phyloP scores from a whole-genome alignment of 164 flowering plant genomes.

The Echeveria elegans region DNA sequence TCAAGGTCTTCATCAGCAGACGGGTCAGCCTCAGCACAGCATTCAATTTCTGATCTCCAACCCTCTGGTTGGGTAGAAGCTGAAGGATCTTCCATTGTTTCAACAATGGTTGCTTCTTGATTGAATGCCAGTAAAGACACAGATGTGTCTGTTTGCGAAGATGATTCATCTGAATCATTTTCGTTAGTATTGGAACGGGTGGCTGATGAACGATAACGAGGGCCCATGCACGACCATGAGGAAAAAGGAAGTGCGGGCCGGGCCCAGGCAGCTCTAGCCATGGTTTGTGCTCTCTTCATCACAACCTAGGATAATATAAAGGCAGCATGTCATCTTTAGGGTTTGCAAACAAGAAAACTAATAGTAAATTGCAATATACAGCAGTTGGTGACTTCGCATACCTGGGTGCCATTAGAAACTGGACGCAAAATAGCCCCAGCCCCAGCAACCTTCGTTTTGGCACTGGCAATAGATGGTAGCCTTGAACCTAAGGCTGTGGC shows the following conservation, averaged over 20 bases:
- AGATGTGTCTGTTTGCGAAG: slow-evolving; percentile 19
- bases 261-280: slow-evolving; percentile 85
- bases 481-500: slow-evolving; percentile 94
- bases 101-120: slow-evolving; percentile 14
- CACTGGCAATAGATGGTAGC: slow-evolving; percentile 91
- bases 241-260: slow-evolving; percentile 54
- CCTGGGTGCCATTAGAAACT: slow-evolving; percentile 91
- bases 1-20: slow-evolving; percentile 17
- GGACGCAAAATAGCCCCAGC: slow-evolving; percentile 93
- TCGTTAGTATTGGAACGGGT: slow-evolving; percentile 21
- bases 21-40: neutral
- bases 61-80: slow-evolving; percentile 29
- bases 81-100: slow-evolving; percentile 27
- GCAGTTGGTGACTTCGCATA: slow-evolving; percentile 13
- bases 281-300: slow-evolving; percentile 84
- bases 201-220: slow-evolving; percentile 48
- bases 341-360: neutral
- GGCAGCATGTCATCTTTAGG: neutral
- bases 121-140: slow-evolving; percentile 35
- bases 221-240: slow-evolving; percentile 94
- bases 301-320: slow-evolving; percentile 50
- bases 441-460: slow-evolving; percentile 89
- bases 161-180: slow-evolving; percentile 21
- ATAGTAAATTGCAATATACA: neutral
- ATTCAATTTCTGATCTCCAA: slow-evolving; percentile 44